These are phyloP conservation scores for Scheffersomyces titani DNA, from an alignment of 1,139 yeast species.

Conservation along the genomic window DNA sequence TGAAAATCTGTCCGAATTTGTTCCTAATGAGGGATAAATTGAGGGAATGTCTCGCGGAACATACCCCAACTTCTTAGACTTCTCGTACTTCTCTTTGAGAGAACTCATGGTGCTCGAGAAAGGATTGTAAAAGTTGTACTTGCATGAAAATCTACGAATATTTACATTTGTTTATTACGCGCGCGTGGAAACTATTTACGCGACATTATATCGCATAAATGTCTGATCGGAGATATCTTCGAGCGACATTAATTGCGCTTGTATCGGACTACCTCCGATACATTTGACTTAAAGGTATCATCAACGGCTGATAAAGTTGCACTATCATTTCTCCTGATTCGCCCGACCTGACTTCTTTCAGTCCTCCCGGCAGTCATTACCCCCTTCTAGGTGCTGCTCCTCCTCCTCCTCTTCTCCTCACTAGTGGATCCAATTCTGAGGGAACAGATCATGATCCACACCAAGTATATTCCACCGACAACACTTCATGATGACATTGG, in stretches of 20 bases:
- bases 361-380: too few relatives aligned
- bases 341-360: too few relatives aligned
- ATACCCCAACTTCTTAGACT: conserved; percentile 4
- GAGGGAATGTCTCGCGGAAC: conserved; percentile 2
- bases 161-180: not conserved
- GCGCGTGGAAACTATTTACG: not conserved
- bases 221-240: not conserved
- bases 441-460: too few relatives aligned
- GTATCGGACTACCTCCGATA: too few relatives aligned
- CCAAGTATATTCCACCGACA: too few relatives aligned
- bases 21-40: not conserved
- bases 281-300: too few relatives aligned
- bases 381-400: too few relatives aligned
- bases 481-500: too few relatives aligned
- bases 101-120: conserved; percentile 3
- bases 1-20: not conserved
- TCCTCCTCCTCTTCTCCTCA: too few relatives aligned
- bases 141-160: not conserved
- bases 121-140: conserved; percentile 2
- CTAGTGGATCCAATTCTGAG: too few relatives aligned
- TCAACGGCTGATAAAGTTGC: too few relatives aligned
- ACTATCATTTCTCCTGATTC: too few relatives aligned
- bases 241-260: not conserved
- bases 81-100: conserved; percentile 2
- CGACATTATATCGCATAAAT: not conserved